phyloP scores from a whole-genome alignment of 129 eudicot genomes.

The Escallonia rubra region DNA sequence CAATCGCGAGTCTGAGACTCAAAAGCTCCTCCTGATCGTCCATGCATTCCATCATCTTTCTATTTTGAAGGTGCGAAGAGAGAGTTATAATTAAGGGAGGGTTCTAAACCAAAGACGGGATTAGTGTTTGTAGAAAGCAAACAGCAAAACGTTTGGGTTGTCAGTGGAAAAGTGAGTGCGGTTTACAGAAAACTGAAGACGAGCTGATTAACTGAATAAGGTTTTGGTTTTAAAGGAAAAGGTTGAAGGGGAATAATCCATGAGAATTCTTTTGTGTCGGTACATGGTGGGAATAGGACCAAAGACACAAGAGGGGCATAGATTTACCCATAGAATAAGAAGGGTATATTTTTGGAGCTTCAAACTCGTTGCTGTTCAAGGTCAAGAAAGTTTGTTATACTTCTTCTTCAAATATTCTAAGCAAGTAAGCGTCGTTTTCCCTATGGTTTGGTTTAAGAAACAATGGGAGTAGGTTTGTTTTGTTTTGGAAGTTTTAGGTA shows the following conservation, averaged over 20 bases:
- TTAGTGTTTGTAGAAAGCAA: too few species aligned
- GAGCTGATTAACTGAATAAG: background rate
- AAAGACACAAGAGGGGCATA: conserved; percentile 7
- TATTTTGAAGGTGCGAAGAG: background rate
- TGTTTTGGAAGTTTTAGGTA: conserved; percentile 8
- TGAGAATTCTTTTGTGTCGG: conserved; percentile 8
- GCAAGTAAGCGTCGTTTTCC: background rate
- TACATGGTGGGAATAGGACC: conserved; percentile 14
- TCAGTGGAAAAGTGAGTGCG: background rate
- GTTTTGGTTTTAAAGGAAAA: conserved; percentile 5
- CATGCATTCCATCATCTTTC: conserved; percentile 29
- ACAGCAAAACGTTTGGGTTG: too few species aligned
- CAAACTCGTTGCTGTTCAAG: background rate
- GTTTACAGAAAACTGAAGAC: background rate
- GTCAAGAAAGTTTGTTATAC: conserved; percentile 11
- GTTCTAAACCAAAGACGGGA: too few species aligned
- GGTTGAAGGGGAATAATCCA: conserved; percentile 15
- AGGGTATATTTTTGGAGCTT: conserved; percentile 1
- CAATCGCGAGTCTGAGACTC: conserved; percentile 55
- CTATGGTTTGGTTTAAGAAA: background rate
- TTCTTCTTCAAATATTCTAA: background rate
- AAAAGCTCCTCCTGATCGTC: conserved; percentile 39
- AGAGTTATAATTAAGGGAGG: background rate
- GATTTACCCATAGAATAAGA: background rate
- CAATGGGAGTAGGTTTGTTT: background rate